These are phyloP conservation scores for Orbilia ellipsospora DNA, from an alignment of 2,329 filamentous ascomycete genomes.

Conservation along the genomic window DNA sequence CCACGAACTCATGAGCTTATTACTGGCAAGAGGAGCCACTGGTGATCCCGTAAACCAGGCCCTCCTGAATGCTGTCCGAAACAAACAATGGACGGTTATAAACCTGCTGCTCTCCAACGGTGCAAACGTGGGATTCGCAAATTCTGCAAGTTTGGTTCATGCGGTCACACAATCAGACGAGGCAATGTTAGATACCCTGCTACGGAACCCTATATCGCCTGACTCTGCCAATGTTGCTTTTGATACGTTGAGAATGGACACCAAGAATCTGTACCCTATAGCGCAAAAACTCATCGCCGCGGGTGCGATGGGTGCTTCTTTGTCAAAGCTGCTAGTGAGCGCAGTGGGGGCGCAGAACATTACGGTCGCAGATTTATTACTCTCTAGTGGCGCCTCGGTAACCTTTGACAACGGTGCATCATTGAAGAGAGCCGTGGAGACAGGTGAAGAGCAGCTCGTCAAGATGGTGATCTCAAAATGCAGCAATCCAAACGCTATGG, in stretches of 20 bases:
- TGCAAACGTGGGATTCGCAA: constrained; percentile 37
- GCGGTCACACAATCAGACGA: constrained; percentile 43
- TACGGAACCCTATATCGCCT: constrained; percentile 35
- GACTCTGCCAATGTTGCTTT: constrained; percentile 33
- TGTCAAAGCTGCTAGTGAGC: constrained; percentile 38
- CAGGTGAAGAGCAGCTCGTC: constrained; percentile 34
- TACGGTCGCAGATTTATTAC: constrained; percentile 30
- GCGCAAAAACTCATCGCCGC: constrained; percentile 45
- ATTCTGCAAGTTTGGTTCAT: constrained; percentile 36
- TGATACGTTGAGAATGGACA: constrained; percentile 39
- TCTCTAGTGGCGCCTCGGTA: constrained; percentile 32
- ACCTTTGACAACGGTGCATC: constrained; percentile 35
- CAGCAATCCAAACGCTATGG: constrained; percentile 13
- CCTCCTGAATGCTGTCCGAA: constrained; percentile 42
- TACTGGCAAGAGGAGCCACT: constrained; percentile 37
- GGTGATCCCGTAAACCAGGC: constrained; percentile 47
- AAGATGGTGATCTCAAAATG: constrained; percentile 36
- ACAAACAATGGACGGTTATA: constrained; percentile 50
- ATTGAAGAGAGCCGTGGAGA: constrained; percentile 45
- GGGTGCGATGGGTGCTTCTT: constrained; percentile 27
- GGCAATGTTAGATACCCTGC: constrained; percentile 46
- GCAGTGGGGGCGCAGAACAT: constrained; percentile 36
- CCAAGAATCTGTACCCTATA: constrained; percentile 37
- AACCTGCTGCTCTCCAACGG: constrained; percentile 38
- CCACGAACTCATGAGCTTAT: constrained; percentile 44